Conservation (phyloP, 805 yeast genomes). For the Starmerella kuoi region DNA sequence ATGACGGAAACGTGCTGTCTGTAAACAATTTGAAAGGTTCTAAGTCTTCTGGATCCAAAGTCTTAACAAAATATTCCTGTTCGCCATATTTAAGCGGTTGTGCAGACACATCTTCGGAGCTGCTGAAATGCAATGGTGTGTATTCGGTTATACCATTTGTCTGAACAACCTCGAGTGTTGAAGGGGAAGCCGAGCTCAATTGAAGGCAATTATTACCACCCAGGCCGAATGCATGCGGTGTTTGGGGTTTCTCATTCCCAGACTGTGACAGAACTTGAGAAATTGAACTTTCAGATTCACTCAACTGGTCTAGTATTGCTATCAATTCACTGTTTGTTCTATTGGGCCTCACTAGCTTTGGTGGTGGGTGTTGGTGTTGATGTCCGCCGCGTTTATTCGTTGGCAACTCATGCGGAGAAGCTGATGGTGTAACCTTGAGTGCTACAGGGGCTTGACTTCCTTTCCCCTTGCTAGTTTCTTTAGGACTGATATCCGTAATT, state of each 20-base stretch:
- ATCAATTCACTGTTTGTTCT: not conserved
- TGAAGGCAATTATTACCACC: not conserved
- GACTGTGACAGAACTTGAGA: not conserved
- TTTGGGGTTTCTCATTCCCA: not conserved
- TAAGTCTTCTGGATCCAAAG: slow-evolving; percentile 30
- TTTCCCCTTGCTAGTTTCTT: too few species aligned
- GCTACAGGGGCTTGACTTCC: too few species aligned
- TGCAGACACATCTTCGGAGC: slow-evolving; percentile 39
- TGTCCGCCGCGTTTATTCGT: too few species aligned
- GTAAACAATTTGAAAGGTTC: slow-evolving; percentile 20
- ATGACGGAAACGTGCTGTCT: not conserved
- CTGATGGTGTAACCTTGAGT: too few species aligned
- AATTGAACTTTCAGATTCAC: not conserved
- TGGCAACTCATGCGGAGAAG: too few species aligned
- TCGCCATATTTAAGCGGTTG: slow-evolving; percentile 58
- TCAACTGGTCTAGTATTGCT: not conserved
- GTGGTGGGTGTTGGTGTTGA: too few species aligned
- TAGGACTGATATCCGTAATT: too few species aligned
- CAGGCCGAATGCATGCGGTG: not conserved
- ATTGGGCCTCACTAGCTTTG: not conserved
- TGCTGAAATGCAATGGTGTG: slow-evolving; percentile 51
- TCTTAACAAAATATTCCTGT: slow-evolving; percentile 40
- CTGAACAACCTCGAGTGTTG: slow-evolving; percentile 30
- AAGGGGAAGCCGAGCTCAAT: slow-evolving; percentile 18
- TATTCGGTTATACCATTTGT: slow-evolving; percentile 41